These are phyloP conservation scores for Thecaphora thlaspeos DNA, from an alignment of 1,284 basidiomycete genomes.

Conservation along the genomic window DNA sequence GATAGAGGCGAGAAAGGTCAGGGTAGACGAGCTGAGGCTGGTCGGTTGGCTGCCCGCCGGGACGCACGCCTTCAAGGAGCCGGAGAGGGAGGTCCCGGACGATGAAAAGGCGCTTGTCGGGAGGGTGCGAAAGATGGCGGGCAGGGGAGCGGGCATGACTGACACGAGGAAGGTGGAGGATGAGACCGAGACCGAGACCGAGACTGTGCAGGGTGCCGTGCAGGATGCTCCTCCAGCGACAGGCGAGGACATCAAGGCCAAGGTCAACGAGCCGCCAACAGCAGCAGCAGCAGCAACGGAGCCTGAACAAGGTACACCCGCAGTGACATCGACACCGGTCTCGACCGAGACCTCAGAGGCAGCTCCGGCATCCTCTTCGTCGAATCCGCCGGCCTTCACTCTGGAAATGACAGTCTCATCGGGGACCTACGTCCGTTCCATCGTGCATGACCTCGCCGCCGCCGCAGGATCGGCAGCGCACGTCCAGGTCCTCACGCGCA, in stretches of 20 bases:
- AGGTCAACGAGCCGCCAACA: conserved; percentile 2
- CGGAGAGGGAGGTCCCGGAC: conserved; percentile 37
- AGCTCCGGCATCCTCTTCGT: too few relatives aligned
- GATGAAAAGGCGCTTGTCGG: conserved; percentile 47
- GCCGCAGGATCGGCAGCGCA: conserved; percentile 50
- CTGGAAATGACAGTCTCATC: conserved; percentile 56
- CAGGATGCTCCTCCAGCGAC: too few relatives aligned
- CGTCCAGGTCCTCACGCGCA: conserved; percentile 50
- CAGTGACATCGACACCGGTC: too few relatives aligned
- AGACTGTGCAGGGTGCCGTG: too few relatives aligned
- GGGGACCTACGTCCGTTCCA: conserved; percentile 55
- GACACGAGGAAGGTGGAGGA: conserved; percentile 28
- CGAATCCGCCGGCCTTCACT: conserved; percentile 35
- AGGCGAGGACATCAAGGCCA: too few relatives aligned
- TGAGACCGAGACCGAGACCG: background rate
- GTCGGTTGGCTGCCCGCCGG: conserved; percentile 51
- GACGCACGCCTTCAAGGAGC: conserved; percentile 42
- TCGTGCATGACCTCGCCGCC: conserved; percentile 53
- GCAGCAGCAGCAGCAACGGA: background rate
- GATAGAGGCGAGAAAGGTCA: conserved; percentile 82
- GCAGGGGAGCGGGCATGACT: conserved; percentile 21
- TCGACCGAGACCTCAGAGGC: too few relatives aligned
- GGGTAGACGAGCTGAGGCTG: conserved; percentile 75
- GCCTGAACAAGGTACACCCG: background rate
- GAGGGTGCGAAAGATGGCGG: conserved; percentile 44